A percentile compares a stretch with the other conserved stretches of the same genome.
These are phyloP conservation scores for Kodamaea leandrae DNA, from an alignment of 805 yeast species.

Conservation along the genomic window DNA sequence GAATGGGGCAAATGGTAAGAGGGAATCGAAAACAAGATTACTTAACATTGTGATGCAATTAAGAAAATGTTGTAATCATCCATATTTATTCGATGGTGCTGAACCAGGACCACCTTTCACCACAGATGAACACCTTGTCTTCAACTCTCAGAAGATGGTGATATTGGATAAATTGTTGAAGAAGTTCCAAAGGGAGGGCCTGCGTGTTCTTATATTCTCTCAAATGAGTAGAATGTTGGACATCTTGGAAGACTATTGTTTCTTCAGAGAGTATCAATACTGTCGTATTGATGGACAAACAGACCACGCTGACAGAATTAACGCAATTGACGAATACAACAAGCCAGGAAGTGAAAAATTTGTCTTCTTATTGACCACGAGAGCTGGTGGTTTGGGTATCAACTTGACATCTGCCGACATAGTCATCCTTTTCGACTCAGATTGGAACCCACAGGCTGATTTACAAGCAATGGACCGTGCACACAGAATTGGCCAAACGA, in stretches of 20 bases:
- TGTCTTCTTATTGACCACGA: slow-evolving; percentile 72
- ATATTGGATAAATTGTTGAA: slow-evolving; percentile 66
- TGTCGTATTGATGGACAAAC: slow-evolving; percentile 85
- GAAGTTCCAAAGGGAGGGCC: slow-evolving; percentile 64
- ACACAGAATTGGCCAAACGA: slow-evolving; percentile 83
- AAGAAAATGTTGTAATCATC: slow-evolving; percentile 83
- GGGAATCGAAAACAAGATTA: slow-evolving; percentile 72
- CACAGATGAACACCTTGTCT: slow-evolving; percentile 78
- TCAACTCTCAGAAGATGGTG: slow-evolving; percentile 67
- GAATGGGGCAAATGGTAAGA: slow-evolving; percentile 73
- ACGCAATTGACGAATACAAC: slow-evolving; percentile 76
- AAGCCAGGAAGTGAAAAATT: slow-evolving; percentile 72
- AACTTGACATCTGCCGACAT: slow-evolving; percentile 78
- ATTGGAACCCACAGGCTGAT: slow-evolving; percentile 90
- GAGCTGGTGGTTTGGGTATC: slow-evolving; percentile 91
- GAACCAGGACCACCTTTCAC: slow-evolving; percentile 89
- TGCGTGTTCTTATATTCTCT: slow-evolving; percentile 74
- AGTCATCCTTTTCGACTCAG: slow-evolving; percentile 74
- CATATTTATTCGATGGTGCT: slow-evolving; percentile 81
- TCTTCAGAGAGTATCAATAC: slow-evolving; percentile 64
- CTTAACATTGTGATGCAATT: slow-evolving; percentile 82
- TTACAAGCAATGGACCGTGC: slow-evolving; percentile 89
- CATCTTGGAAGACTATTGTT: slow-evolving; percentile 76
- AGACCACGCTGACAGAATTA: slow-evolving; percentile 71
- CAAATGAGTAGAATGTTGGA: slow-evolving; percentile 84